Percentiles rank a stretch among this genome's conserved stretches.
Conservation (phyloP, 768 basidiomycete species). For the Naganishia kalamii region DNA sequence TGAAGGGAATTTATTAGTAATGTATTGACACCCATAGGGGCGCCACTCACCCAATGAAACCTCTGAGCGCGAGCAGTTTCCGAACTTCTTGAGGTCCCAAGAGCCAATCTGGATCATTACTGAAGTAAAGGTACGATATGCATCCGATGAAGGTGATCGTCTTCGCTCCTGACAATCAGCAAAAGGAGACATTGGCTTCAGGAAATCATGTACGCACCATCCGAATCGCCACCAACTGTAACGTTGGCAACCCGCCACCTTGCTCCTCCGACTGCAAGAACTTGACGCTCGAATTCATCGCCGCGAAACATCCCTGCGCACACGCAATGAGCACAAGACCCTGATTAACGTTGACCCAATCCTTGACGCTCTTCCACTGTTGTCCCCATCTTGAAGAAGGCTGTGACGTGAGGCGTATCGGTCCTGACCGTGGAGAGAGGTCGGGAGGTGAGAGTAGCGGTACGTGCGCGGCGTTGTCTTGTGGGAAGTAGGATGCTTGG, state of each 20-base stretch:
- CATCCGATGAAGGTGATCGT: constrained; percentile 55
- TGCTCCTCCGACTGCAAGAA: constrained; percentile 10
- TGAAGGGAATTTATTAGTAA: constrained; percentile 35
- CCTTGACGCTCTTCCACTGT: background rate
- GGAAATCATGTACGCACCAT: constrained; percentile 51
- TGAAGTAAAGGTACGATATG: constrained; percentile 53
- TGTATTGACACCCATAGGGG: background rate
- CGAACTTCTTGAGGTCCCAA: constrained; percentile 67
- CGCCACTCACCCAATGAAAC: constrained; percentile 57
- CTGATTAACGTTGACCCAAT: constrained; percentile 12
- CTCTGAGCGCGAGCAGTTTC: constrained; percentile 55
- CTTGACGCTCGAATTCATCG: constrained; percentile 17
- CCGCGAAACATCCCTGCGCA: constrained; percentile 14
- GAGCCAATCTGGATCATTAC: constrained; percentile 56
- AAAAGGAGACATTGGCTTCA: background rate
- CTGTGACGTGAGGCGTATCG: background rate
- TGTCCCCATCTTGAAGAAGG: background rate
- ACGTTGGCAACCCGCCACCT: constrained; percentile 18
- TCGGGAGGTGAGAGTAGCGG: background rate
- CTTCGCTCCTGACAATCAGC: constrained; percentile 38
- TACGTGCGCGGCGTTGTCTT: background rate
- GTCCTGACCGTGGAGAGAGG: background rate
- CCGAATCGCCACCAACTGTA: constrained; percentile 55
- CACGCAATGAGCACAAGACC: constrained; percentile 16
- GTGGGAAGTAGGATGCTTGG: background rate